A percentile compares a stretch with the other conserved stretches of the same genome.
Conservation (phyloP, 1,139 yeast species). For the Tardiomyces digboiensis region DNA sequence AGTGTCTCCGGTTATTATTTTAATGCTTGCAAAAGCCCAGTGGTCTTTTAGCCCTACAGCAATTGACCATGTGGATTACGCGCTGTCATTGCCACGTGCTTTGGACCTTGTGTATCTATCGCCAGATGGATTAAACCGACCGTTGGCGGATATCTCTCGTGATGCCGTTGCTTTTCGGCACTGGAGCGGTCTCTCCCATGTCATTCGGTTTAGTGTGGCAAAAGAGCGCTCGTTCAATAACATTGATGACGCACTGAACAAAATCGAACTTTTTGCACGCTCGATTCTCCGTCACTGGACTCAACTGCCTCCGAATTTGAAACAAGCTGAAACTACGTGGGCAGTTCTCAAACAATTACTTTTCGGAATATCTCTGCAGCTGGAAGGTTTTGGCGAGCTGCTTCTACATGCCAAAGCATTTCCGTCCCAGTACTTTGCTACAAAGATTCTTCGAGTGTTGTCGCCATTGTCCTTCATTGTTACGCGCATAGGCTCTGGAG, state of each 20-base stretch:
- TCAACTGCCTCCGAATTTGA: neutral
- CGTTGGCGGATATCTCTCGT: neutral
- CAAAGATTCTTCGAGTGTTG: conserved; percentile 37
- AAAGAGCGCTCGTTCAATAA: conserved; percentile 5
- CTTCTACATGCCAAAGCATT: conserved; percentile 18
- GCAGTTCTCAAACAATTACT: conserved; percentile 34
- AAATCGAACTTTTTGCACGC: conserved; percentile 4
- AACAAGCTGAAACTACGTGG: conserved; percentile 12
- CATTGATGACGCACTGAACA: conserved; percentile 1
- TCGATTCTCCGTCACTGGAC: conserved; percentile 6
- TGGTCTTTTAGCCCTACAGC: conserved; percentile 6
- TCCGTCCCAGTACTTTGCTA: conserved; percentile 20
- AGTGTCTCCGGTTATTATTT: conserved; percentile 4
- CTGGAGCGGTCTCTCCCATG: conserved; percentile 2
- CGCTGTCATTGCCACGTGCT: conserved; percentile 1
- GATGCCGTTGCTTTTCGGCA: neutral
- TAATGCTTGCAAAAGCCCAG: conserved; percentile 8
- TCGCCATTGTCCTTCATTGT: conserved; percentile 47
- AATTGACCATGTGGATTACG: conserved; percentile 4
- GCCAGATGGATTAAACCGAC: neutral
- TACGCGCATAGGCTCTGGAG: conserved; percentile 56
- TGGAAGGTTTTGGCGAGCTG: conserved; percentile 42
- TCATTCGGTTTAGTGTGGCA: conserved; percentile 12
- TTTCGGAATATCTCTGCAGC: conserved; percentile 44
- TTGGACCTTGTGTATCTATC: conserved; percentile 6